Percentiles rank a stretch among this genome's conserved stretches.
phyloP scores from a whole-genome alignment of 2,329 filamentous ascomycete genomes.

The Triangularia setosa region DNA sequence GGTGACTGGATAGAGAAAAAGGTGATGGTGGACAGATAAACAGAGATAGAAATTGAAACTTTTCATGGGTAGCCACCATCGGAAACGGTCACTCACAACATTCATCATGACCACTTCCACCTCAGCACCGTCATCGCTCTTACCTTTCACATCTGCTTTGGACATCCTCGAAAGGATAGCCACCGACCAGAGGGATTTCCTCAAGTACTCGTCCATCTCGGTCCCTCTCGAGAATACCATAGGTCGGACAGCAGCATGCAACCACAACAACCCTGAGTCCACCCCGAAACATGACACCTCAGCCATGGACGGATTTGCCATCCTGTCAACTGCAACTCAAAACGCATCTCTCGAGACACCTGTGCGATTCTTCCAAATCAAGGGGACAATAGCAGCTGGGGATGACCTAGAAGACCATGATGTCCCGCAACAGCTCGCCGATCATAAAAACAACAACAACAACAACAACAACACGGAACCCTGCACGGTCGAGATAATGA shows the following conservation, averaged over 20 bases:
- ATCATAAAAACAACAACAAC: no score
- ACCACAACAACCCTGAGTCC: conserved; percentile 12
- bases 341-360: conserved; percentile 20
- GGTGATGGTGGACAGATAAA: no score
- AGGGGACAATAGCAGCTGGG: conserved; percentile 9
- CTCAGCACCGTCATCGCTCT: neutral
- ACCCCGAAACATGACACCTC: conserved; percentile 29
- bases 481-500: conserved; percentile 33
- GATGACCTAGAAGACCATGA: neutral
- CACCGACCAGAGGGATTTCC: neutral
- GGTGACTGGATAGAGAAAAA: neutral
- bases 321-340: conserved; percentile 23
- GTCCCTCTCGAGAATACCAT: neutral
- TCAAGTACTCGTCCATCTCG: neutral
- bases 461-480: conserved; percentile 5
- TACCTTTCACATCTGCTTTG: neutral
- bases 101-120: neutral
- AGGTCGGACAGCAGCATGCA: conserved; percentile 1
- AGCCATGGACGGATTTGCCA: conserved; percentile 31
- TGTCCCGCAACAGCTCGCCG: no score
- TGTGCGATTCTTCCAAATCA: neutral
- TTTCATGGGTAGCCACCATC: neutral
- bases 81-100: neutral
- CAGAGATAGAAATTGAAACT: no score
- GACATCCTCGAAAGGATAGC: neutral